phyloP scores from a whole-genome alignment of 2,329 filamentous ascomycete genomes.

The Alternaria atra region DNA sequence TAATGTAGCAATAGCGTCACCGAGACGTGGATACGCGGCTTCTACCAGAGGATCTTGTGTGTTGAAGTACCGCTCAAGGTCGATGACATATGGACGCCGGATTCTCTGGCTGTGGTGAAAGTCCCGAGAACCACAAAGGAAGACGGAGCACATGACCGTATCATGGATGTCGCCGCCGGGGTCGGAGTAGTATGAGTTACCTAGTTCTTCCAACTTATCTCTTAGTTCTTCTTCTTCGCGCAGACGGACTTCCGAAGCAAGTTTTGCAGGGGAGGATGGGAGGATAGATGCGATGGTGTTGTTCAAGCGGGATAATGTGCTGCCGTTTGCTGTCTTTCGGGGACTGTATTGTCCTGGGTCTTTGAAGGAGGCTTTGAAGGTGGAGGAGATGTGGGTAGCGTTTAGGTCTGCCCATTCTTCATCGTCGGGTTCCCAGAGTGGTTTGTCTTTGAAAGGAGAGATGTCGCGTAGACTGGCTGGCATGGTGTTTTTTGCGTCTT shows the following conservation, averaged over 20 bases:
- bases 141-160: constrained; percentile 5
- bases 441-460: constrained; percentile 1
- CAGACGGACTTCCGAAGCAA: neutral
- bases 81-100: constrained; percentile 10
- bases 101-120: neutral
- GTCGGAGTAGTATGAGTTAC: constrained; percentile 13
- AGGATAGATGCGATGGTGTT: constrained; percentile 1
- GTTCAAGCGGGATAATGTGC: constrained; percentile 5
- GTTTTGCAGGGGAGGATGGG: neutral
- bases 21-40: constrained; percentile 20
- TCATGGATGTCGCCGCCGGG: constrained; percentile 17
- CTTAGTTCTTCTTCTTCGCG: constrained; percentile 5
- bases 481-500: neutral
- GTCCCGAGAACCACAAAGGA: neutral
- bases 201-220: constrained; percentile 2
- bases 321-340: neutral
- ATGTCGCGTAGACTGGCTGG: neutral
- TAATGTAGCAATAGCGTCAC: constrained; percentile 26
- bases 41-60: neutral
- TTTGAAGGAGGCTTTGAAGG: constrained; percentile 17
- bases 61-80: constrained; percentile 10
- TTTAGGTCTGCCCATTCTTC: constrained; percentile 20
- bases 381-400: constrained; percentile 6
- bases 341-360: neutral
- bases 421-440: constrained; percentile 22